Percentiles rank a stretch among this genome's conserved stretches.
These are phyloP conservation scores for Madurella mycetomatis DNA, from an alignment of 2,329 filamentous ascomycete genomes.

Conservation along the genomic window DNA sequence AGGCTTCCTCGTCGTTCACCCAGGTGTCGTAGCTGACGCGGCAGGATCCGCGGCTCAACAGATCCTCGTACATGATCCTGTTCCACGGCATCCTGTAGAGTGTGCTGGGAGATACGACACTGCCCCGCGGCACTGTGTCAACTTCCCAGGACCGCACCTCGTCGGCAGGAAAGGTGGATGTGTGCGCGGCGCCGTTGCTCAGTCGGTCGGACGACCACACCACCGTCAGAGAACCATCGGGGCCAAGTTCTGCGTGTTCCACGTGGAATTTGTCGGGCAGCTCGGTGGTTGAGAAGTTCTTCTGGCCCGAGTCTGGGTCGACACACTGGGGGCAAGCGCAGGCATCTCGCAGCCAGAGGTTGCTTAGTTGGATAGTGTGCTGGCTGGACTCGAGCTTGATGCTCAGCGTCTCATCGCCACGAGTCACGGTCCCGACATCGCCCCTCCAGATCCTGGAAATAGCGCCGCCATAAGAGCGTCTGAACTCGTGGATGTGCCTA, in stretches of 20 bases:
- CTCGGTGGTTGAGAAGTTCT: conserved; percentile 45
- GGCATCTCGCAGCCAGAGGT: conserved; percentile 46
- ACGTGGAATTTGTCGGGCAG: conserved; percentile 35
- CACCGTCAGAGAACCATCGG: conserved; percentile 48
- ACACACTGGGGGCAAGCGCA: conserved; percentile 52
- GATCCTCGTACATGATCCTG: conserved; percentile 30
- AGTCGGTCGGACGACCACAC: conserved; percentile 53
- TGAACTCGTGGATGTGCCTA: no score
- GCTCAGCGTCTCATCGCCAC: no score
- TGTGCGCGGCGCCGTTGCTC: conserved; percentile 26
- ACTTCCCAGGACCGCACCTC: conserved; percentile 24
- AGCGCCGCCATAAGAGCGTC: no score
- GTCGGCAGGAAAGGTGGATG: conserved; percentile 33
- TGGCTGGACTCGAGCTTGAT: no score
- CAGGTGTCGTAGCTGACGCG: conserved; percentile 65
- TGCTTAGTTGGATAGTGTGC: neutral
- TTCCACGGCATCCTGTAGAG: conserved; percentile 38
- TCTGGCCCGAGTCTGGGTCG: conserved; percentile 56
- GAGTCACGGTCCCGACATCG: no score
- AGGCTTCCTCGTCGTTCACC: conserved; percentile 53
- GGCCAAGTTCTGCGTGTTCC: conserved; percentile 27
- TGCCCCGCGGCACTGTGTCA: neutral
- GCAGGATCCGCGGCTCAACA: conserved; percentile 48
- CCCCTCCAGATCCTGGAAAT: no score
- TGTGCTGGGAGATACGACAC: neutral